Evolutionary conservation across 75 land plant genomes (phyloP).

Genomic region (Cryptomeria japonica): DNA sequence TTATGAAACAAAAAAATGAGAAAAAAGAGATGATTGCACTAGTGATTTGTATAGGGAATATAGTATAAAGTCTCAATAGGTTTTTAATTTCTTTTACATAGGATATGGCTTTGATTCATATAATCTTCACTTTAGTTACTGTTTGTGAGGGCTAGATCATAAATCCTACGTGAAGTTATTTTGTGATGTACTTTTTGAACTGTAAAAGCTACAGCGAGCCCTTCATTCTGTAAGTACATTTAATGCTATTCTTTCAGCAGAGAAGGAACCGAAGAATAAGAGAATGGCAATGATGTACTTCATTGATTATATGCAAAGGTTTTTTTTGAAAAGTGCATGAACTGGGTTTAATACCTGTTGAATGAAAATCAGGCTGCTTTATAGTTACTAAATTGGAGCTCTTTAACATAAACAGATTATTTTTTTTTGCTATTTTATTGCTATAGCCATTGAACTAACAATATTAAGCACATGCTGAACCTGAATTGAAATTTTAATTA

Average conservation of each 20-base stretch:
- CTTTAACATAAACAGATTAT: background rate
- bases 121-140: background rate
- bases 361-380: too few relatives aligned
- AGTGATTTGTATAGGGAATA: background rate
- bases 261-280: background rate
- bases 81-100: background rate
- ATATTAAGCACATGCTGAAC: background rate
- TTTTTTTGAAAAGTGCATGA: background rate
- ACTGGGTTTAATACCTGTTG: background rate
- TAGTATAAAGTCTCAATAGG: background rate
- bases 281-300: background rate
- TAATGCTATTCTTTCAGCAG: background rate
- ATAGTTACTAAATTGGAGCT: too few relatives aligned
- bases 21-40: background rate
- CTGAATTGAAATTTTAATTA: background rate
- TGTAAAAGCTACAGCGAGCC: background rate
- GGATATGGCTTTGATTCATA: background rate
- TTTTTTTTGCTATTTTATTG: background rate
- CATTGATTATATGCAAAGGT: background rate
- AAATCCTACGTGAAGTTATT: background rate
- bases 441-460: background rate
- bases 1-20: too few relatives aligned
- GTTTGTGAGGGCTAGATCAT: background rate
- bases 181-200: background rate
- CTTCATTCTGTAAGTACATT: background rate